Evolutionary conservation across 1,284 basidiomycete genomes (phyloP), one percentile per base, ranked within the genome.

Genomic region (Marasmius tenuissimus): DNA sequence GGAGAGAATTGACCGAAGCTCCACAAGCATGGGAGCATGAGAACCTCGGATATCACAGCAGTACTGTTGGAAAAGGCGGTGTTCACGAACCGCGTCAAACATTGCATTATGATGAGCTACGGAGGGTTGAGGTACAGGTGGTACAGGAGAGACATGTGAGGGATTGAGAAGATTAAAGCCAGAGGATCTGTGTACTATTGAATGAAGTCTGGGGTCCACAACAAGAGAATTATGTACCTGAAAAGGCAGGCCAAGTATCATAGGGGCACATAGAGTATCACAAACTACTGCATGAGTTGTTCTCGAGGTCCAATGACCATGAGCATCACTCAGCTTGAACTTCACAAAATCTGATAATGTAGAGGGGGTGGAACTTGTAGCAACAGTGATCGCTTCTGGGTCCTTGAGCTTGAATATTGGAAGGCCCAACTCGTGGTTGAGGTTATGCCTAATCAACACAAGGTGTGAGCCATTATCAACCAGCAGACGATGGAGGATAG

Each of bases 241-340:
- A 27, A 64, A 69, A 2, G 66, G 66, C 1, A 68, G 57, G 0
- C 67, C 64, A 4, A 67, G 39, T 22, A 69, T 56, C 7, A 68
- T 40, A 7, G 63, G 67, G 14, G 50, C 22, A 60, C 66, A 68
- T 0, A 70, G 56, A 22, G 52, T 38, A 1, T 61, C 60, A 16
- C 60, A 49, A 0, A 69, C 60, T 22, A 69, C 20, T 2, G 65
- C 64, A 12, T 38, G 57, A 7, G 63, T 57, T 2, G 56, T 20
- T 42, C 27, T 42, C 58, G 58, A 40, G 62, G 11, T 60, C 64
- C 60, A 55, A 54, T 42, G 52, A 65, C 40, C 57, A 10, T 5
- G 3, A 9, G 51, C 33, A 18, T 53, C 51, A 53, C 33, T 22
- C 16, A n/a, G n/a, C n/a, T n/a, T n/a, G n/a, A n/a, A n/a, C n/a